Percentiles rank a stretch among this genome's conserved stretches.
phyloP scores from a whole-genome alignment of 2,329 filamentous ascomycete genomes.

The Diplodia seriata region DNA sequence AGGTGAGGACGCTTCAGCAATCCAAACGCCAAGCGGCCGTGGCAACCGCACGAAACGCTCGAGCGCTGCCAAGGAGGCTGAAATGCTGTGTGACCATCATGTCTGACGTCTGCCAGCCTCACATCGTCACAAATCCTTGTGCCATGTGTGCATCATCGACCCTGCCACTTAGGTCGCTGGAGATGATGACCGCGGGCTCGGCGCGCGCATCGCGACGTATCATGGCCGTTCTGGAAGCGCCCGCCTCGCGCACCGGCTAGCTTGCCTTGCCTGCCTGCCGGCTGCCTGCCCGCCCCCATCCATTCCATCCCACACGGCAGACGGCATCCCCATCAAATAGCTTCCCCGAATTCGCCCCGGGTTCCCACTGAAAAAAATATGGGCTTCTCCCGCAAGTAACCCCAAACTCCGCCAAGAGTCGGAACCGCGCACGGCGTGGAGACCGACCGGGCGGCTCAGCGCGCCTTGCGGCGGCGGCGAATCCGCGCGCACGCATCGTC shows the following conservation, averaged over 20 bases:
- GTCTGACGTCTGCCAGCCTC: not conserved
- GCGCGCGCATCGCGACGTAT: conserved; percentile 24
- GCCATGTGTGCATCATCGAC: not conserved
- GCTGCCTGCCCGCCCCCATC: too few species aligned
- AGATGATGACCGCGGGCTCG: not conserved
- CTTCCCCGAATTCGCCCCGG: conserved; percentile 3
- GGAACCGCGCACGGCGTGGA: not conserved
- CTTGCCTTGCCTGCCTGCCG: not conserved
- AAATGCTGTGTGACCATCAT: not conserved
- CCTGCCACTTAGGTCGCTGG: not conserved
- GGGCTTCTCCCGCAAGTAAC: not conserved
- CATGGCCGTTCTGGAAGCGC: conserved; percentile 25
- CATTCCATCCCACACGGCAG: not conserved
- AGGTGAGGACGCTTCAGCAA: not conserved
- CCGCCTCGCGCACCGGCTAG: conserved; percentile 6
- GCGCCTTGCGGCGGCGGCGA: conserved; percentile 11
- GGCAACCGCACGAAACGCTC: conserved; percentile 5
- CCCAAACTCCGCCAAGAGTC: conserved; percentile 1
- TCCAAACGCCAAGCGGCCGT: conserved; percentile 11
- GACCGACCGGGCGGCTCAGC: conserved; percentile 1
- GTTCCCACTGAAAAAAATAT: not conserved
- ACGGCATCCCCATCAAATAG: not conserved
- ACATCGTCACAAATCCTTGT: not conserved
- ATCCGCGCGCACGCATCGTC: conserved; percentile 12
- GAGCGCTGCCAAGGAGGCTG: not conserved